These are phyloP conservation scores for Triticum urartu DNA, from an alignment of 176 grass and related monocot species.

Conservation along the genomic window DNA sequence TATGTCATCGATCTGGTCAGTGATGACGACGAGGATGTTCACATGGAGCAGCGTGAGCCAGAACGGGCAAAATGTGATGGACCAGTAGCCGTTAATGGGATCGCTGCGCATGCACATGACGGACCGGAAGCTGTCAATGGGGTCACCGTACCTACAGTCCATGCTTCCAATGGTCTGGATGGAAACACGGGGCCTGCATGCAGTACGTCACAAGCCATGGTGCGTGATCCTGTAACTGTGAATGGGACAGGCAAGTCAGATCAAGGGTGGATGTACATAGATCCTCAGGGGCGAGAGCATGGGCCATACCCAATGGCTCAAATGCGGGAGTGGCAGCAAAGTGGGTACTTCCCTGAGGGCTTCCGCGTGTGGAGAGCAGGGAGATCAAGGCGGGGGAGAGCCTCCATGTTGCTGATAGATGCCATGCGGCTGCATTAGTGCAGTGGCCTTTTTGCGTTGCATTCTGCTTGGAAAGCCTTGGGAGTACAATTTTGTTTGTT, in stretches of 20 bases:
- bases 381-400: not conserved
- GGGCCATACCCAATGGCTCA: slow-evolving; percentile 43
- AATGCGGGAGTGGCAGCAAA: slow-evolving; percentile 27
- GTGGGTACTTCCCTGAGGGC: slow-evolving; percentile 46
- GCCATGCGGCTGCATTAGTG: slow-evolving; percentile 9
- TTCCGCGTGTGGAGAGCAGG: slow-evolving; percentile 64
- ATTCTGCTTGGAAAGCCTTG: slow-evolving; percentile 1
- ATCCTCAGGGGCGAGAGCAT: slow-evolving; percentile 39
- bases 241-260: not conserved
- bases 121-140: not conserved
- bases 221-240: not conserved
- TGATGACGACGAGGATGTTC: slow-evolving; percentile 29
- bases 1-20: slow-evolving; percentile 26
- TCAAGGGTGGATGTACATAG: slow-evolving; percentile 48
- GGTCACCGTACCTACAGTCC: not conserved
- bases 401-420: slow-evolving; percentile 48
- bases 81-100: not conserved
- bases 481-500: not conserved
- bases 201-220: not conserved
- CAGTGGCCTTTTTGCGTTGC: not conserved
- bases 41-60: not conserved
- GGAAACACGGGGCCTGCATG: not conserved
- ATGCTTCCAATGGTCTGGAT: not conserved
- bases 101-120: not conserved
- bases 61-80: not conserved